Evolutionary conservation across 2,329 filamentous ascomycete genomes (phyloP).

Genomic region (Penicillium sp.): DNA sequence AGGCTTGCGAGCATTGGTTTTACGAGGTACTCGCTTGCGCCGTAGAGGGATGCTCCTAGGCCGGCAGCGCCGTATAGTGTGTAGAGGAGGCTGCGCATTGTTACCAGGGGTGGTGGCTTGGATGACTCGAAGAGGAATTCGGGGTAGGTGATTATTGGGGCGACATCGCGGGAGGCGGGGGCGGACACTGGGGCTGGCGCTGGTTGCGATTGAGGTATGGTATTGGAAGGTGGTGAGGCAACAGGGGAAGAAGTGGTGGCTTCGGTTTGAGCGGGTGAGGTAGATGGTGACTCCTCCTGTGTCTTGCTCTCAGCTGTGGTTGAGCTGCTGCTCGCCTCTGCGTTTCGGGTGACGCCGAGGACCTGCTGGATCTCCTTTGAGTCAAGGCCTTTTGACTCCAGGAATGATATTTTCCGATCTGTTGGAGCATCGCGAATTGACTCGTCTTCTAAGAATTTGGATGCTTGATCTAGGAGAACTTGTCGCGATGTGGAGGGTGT

Average conservation of each 20-base stretch:
- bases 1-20: slow-evolving; percentile 58
- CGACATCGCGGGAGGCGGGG: slow-evolving; percentile 44
- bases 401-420: slow-evolving; percentile 72
- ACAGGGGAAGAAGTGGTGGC: slow-evolving; percentile 4
- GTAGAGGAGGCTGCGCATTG: slow-evolving; percentile 55
- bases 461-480: slow-evolving; percentile 63
- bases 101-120: slow-evolving; percentile 61
- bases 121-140: slow-evolving; percentile 61
- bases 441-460: slow-evolving; percentile 72
- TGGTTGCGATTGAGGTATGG: slow-evolving; percentile 17
- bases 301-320: slow-evolving; percentile 15
- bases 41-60: slow-evolving; percentile 57
- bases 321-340: slow-evolving; percentile 24
- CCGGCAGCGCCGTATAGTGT: slow-evolving; percentile 58
- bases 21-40: slow-evolving; percentile 58
- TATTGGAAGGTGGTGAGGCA: slow-evolving; percentile 12
- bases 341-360: slow-evolving; percentile 48
- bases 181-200: slow-evolving; percentile 17
- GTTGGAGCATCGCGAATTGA: slow-evolving; percentile 66
- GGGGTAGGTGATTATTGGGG: slow-evolving; percentile 66
- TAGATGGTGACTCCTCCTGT: slow-evolving; percentile 10
- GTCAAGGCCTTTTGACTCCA: slow-evolving; percentile 72
- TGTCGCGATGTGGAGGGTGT: slow-evolving; percentile 25
- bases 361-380: slow-evolving; percentile 67
- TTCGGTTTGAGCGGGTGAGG: slow-evolving; percentile 11